A percentile compares a stretch with the other conserved stretches of the same genome.
Conservation (phyloP, 306 rosid genomes). For the Spatholobus suberectus region DNA sequence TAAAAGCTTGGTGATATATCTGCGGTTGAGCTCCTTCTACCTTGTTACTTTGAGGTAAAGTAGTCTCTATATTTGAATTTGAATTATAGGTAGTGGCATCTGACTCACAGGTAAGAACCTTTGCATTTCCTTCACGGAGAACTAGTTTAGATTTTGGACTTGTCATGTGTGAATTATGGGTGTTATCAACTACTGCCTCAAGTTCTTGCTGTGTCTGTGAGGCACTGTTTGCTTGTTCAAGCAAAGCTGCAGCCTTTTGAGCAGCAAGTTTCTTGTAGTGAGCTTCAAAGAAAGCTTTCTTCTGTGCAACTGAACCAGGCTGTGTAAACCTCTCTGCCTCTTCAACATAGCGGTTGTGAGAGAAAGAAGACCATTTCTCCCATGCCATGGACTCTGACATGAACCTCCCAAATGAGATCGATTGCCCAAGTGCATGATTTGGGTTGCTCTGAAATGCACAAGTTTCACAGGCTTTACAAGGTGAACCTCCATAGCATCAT, state of each 20-base stretch:
- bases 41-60: conserved; percentile 36
- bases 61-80: conserved; percentile 36
- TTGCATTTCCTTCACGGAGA: conserved; percentile 39
- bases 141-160: conserved; percentile 40
- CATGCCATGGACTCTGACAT: conserved; percentile 78
- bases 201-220: conserved; percentile 33
- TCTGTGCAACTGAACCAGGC: conserved; percentile 98
- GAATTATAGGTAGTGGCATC: conserved; percentile 11
- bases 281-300: conserved; percentile 99
- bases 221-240: conserved; percentile 63
- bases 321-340: conserved; percentile 83
- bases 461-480: conserved; percentile 43
- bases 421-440: conserved; percentile 76
- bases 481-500: conserved; percentile 21
- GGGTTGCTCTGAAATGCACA: conserved; percentile 68
- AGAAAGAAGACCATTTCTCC: conserved; percentile 89
- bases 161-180: conserved; percentile 4
- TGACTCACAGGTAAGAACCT: conserved; percentile 18
- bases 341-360: conserved; percentile 90
- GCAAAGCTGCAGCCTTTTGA: conserved; percentile 73
- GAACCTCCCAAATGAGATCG: conserved; percentile 90
- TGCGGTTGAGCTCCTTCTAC: conserved; percentile 44
- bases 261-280: conserved; percentile 95
- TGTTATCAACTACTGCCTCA: background rate
- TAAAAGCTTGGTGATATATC: conserved; percentile 35